These are phyloP conservation scores for Zea mays DNA, from an alignment of 176 grass and related monocot species.

Conservation along the genomic window Zm-B73-REFERENCE-NAM-5.0 NC_050104.1:116840001-116840500, in stretches of 20 bases:
- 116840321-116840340: neutral
- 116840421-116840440: constrained; percentile 39
- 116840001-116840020: constrained; percentile 45
- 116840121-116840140: constrained; percentile 60
- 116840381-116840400: constrained; percentile 65
- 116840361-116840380: constrained; percentile 23
- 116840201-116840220: constrained; percentile 35
- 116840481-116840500: constrained; percentile 49
- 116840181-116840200: constrained; percentile 11
- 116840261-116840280: constrained; percentile 92
- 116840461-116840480: neutral
- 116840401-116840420: constrained; percentile 80
- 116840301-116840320: constrained; percentile 30
- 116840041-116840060: constrained; percentile 83
- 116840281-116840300: constrained; percentile 85
- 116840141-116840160: neutral
- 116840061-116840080: constrained; percentile 57
- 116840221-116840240: constrained; percentile 30
- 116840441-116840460: constrained; percentile 20
- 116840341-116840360: constrained; percentile 1
- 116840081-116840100: constrained; percentile 59
- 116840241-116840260: constrained; percentile 65
- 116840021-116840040: constrained; percentile 79
- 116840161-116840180: neutral
- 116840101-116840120: constrained; percentile 49